Conservation (phyloP, 176 grass and related monocot species). For the Triticum dicoccoides region DNA sequence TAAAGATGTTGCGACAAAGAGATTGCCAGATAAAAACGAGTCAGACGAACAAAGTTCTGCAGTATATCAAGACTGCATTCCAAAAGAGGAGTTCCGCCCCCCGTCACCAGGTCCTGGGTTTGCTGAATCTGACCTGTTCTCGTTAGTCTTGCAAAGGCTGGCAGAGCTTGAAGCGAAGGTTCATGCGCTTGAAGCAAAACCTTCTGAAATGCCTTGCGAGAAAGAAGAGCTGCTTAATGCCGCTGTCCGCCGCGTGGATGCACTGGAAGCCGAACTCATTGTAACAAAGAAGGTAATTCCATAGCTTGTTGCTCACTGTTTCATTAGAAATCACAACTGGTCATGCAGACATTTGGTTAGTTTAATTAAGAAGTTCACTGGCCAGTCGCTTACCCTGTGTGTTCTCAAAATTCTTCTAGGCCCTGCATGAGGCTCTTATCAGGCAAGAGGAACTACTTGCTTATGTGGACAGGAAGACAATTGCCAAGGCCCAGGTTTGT, state of each 20-base stretch:
- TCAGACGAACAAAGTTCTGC: conserved; percentile 28
- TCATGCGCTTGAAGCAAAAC: conserved; percentile 73
- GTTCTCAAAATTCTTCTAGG: conserved; percentile 40
- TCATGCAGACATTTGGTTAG: too few relatives aligned
- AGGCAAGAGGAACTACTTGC: conserved; percentile 95
- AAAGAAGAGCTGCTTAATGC: conserved; percentile 97
- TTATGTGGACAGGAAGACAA: conserved; percentile 74
- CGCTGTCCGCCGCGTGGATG: conserved; percentile 86
- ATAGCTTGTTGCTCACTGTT: neutral
- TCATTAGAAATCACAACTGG: neutral
- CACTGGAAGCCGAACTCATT: conserved; percentile 95
- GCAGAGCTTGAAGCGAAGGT: conserved; percentile 88
- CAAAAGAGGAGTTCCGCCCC: conserved; percentile 62
- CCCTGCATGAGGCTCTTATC: conserved; percentile 91
- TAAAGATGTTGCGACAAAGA: conserved; percentile 44
- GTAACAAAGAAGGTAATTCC: conserved; percentile 93
- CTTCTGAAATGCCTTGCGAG: conserved; percentile 91
- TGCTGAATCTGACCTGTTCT: conserved; percentile 53
- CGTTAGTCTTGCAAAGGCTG: conserved; percentile 69
- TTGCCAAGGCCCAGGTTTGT: conserved; percentile 78
- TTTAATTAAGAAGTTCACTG: neutral
- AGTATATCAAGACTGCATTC: conserved; percentile 30
- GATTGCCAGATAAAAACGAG: conserved; percentile 35
- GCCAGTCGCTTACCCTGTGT: neutral
- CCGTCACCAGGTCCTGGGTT: conserved; percentile 72